Evolutionary conservation across 2,329 filamentous ascomycete genomes (phyloP).

Genomic region (Aschersonia sp.): DNA sequence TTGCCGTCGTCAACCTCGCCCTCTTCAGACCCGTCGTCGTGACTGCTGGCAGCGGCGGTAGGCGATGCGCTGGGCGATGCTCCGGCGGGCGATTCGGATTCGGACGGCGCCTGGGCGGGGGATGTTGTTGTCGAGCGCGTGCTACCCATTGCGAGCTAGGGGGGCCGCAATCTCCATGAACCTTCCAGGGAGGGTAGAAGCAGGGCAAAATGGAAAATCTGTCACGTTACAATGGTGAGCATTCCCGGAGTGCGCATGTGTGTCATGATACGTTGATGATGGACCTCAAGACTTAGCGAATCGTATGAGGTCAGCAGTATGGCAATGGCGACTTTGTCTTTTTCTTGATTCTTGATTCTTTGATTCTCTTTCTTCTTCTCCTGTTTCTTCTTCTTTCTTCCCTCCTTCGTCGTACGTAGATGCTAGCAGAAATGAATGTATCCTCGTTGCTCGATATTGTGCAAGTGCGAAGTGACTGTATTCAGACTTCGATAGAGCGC

Average conservation of each 20-base stretch:
- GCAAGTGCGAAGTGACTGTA: background rate
- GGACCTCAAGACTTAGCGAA: conserved; percentile 20
- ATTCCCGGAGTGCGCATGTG: conserved; percentile 16
- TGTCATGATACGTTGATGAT: conserved; percentile 23
- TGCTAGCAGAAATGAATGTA: too few relatives aligned
- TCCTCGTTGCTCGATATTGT: background rate
- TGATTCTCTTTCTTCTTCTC: too few relatives aligned
- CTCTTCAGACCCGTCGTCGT: background rate
- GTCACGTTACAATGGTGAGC: conserved; percentile 23
- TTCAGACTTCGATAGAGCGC: background rate
- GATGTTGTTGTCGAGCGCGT: background rate
- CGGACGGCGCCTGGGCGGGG: background rate
- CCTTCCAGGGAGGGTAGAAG: background rate
- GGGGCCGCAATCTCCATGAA: background rate
- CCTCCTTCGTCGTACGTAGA: too few relatives aligned
- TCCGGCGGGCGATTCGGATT: background rate
- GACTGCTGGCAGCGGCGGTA: background rate
- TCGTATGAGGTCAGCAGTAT: conserved; percentile 1
- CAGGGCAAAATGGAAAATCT: conserved; percentile 3
- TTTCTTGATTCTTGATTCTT: too few relatives aligned
- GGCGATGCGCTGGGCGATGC: background rate
- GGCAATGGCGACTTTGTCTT: too few relatives aligned
- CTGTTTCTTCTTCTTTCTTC: too few relatives aligned
- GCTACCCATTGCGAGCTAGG: background rate
- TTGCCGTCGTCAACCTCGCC: conserved; percentile 1